phyloP scores from a whole-genome alignment of 169 alveolate genomes.

The Plasmodium yoelii region DNA sequence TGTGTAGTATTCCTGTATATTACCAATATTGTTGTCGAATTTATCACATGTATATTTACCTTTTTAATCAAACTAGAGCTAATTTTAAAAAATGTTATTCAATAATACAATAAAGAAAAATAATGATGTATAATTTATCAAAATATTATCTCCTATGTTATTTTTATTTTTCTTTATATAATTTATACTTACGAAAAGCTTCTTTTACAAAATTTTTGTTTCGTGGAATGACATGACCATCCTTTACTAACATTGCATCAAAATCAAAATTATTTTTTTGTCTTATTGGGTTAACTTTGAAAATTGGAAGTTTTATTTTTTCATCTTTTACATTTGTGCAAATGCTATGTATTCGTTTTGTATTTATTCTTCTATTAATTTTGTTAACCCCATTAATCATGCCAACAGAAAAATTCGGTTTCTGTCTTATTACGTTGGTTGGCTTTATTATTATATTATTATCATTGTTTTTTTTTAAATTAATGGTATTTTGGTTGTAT shows the following conservation, averaged over 20 bases:
- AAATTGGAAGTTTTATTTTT: conserved; percentile 37
- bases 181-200: neutral
- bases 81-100: too few species aligned
- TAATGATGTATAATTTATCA: too few species aligned
- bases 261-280: conserved; percentile 36
- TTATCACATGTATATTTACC: too few species aligned
- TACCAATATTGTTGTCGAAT: too few species aligned
- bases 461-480: neutral
- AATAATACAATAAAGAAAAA: too few species aligned
- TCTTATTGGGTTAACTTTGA: conserved; percentile 8
- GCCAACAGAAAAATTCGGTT: conserved; percentile 24
- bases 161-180: too few species aligned
- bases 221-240: conserved; percentile 49
- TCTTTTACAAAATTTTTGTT: conserved; percentile 34
- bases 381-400: conserved; percentile 18
- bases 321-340: neutral
- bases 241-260: conserved; percentile 63
- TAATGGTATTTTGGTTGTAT: neutral
- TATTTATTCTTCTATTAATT: conserved; percentile 23
- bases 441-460: neutral
- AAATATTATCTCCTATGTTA: too few species aligned
- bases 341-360: neutral
- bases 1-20: too few species aligned
- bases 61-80: too few species aligned
- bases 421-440: conserved; percentile 22